phyloP scores from a whole-genome alignment of 441 rosid genomes.

The Flueggea neowawraea region DNA sequence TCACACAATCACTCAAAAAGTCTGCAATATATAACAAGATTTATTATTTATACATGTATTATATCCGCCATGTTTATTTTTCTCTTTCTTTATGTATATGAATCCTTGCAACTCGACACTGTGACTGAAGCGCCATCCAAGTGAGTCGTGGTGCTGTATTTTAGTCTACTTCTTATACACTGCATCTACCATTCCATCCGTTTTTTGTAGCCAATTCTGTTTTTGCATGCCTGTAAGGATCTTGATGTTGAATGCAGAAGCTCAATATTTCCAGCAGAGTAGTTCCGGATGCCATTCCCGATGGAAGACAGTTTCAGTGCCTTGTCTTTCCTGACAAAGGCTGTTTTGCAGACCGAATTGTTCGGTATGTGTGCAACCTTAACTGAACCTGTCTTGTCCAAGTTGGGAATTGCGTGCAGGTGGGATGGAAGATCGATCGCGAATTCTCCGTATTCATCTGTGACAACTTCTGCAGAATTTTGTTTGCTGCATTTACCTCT shows the following conservation, averaged over 20 bases:
- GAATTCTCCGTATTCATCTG: conserved; percentile 77
- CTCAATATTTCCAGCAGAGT: conserved; percentile 49
- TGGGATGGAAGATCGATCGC: conserved; percentile 78
- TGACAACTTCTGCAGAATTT: conserved; percentile 32
- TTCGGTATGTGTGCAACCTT: conserved; percentile 45
- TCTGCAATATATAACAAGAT: background rate
- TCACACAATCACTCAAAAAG: conserved; percentile 1
- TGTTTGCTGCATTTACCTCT: conserved; percentile 20
- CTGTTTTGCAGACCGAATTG: conserved; percentile 41
- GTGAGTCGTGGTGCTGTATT: conserved; percentile 26
- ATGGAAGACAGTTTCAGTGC: conserved; percentile 41
- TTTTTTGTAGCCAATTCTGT: conserved; percentile 9
- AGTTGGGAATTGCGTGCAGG: conserved; percentile 58
- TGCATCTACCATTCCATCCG: conserved; percentile 7
- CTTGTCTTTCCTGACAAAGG: conserved; percentile 29
- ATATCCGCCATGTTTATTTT: background rate
- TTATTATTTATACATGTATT: conserved; percentile 10
- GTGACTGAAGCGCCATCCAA: conserved; percentile 86
- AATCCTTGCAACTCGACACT: conserved; percentile 30
- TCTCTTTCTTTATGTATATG: conserved; percentile 1
- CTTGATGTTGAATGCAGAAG: conserved; percentile 40
- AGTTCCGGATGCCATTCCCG: conserved; percentile 51
- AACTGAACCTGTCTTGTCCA: conserved; percentile 47
- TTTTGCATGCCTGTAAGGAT: conserved; percentile 28
- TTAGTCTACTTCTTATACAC: background rate